A percentile compares a stretch with the other conserved stretches of the same genome.
Evolutionary conservation across 345 rosid species (phyloP).

Genomic region (Noccaea caerulescens): DNA sequence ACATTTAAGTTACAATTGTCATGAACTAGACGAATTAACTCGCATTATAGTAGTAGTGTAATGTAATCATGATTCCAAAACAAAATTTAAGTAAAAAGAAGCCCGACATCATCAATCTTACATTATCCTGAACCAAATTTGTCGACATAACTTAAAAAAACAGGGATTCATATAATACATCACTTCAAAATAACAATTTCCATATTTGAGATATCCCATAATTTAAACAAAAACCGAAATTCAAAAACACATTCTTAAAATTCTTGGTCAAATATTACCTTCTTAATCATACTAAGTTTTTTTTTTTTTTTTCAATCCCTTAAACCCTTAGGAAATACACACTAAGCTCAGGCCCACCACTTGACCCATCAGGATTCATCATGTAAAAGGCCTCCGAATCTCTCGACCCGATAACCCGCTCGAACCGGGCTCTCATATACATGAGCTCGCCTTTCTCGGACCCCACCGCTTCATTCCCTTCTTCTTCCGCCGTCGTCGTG

Average conservation of each 20-base stretch:
- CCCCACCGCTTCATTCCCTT: conserved; percentile 47
- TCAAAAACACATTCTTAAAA: conserved; percentile 15
- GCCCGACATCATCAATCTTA: no score
- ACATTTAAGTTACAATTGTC: no score
- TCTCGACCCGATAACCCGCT: conserved; percentile 86
- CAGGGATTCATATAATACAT: conserved; percentile 9
- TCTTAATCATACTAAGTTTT: neutral
- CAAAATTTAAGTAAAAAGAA: no score
- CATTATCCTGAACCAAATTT: no score
- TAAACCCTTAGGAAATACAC: conserved; percentile 65
- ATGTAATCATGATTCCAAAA: no score
- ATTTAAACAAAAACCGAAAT: conserved; percentile 4
- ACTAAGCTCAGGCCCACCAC: conserved; percentile 92
- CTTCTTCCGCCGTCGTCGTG: conserved; percentile 44
- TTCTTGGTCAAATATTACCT: conserved; percentile 19
- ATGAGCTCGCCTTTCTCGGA: conserved; percentile 78
- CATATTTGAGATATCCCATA: neutral
- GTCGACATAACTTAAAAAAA: neutral
- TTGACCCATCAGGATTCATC: conserved; percentile 68
- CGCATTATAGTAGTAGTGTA: no score
- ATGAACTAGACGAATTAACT: no score
- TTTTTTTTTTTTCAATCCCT: neutral
- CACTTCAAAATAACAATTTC: neutral
- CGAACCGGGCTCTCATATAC: conserved; percentile 96
- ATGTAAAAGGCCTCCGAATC: conserved; percentile 95